A percentile compares a stretch with the other conserved stretches of the same genome.
Evolutionary conservation across 768 basidiomycete species (phyloP).

Genomic region (Gloeopeniophorella convolvens): DNA sequence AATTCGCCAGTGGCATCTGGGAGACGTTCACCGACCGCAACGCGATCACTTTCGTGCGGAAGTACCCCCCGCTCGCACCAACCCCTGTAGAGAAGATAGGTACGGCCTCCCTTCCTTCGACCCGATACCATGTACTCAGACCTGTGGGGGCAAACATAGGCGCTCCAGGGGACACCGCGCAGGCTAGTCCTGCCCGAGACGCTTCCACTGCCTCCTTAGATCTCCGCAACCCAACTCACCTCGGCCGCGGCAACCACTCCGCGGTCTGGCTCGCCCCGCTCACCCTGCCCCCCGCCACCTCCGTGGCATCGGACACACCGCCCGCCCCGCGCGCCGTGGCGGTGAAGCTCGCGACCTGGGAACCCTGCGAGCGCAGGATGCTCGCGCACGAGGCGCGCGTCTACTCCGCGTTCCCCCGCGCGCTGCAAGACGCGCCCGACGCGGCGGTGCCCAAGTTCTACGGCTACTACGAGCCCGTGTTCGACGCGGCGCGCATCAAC

Average conservation of each 20-base stretch:
- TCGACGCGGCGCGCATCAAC: conserved; percentile 3
- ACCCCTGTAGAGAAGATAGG: neutral
- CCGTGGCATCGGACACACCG: neutral
- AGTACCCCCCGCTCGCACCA: neutral
- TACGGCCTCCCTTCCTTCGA: neutral
- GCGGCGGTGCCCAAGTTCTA: conserved; percentile 58
- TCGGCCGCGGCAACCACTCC: conserved; percentile 50
- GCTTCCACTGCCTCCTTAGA: conserved; percentile 29
- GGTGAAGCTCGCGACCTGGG: conserved; percentile 22
- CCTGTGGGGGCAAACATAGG: neutral
- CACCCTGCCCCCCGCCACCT: conserved; percentile 39
- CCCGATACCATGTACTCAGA: neutral
- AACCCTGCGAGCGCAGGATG: conserved; percentile 2
- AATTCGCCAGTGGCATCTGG: neutral
- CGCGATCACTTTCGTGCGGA: neutral
- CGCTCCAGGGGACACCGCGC: no score
- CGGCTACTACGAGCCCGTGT: conserved; percentile 44
- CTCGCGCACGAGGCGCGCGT: conserved; percentile 35
- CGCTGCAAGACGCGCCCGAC: conserved; percentile 45
- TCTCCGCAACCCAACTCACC: conserved; percentile 30
- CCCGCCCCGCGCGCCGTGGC: conserved; percentile 20
- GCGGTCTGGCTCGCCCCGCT: conserved; percentile 43
- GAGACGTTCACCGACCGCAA: neutral
- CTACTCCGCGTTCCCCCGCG: conserved; percentile 39
- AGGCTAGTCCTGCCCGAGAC: neutral